Percentiles rank a stretch among this genome's conserved stretches.
phyloP scores from a whole-genome alignment of 169 alveolate species.

The Eimeria sp. region DNA sequence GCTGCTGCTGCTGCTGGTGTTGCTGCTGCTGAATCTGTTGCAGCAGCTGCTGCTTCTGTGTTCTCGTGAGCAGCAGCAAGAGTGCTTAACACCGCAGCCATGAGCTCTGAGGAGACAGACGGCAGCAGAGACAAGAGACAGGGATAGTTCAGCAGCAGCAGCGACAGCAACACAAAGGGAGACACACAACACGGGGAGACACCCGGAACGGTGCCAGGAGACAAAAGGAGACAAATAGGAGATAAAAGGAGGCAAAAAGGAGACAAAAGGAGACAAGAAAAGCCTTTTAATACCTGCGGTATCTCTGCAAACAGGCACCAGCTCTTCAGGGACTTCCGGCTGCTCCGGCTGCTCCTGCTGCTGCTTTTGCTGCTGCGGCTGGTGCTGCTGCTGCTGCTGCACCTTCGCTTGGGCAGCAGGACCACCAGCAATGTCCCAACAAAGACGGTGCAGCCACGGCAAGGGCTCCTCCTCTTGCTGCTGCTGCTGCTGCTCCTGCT shows the following conservation, averaged over 20 bases:
- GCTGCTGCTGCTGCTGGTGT: constrained; percentile 31
- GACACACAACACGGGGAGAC: neutral
- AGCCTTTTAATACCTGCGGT: neutral
- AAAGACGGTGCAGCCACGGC: constrained; percentile 32
- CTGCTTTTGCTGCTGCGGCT: neutral
- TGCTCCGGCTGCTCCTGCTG: constrained; percentile 16
- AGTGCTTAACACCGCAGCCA: constrained; percentile 43
- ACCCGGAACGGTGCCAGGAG: neutral
- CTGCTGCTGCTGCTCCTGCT: constrained; percentile 60
- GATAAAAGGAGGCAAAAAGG: neutral
- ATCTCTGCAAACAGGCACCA: constrained; percentile 1
- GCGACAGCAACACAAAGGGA: neutral
- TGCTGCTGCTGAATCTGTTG: constrained; percentile 25
- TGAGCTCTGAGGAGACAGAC: neutral
- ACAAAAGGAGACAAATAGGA: neutral
- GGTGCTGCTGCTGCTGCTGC: constrained; percentile 44
- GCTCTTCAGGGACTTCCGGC: constrained; percentile 18
- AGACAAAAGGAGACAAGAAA: neutral
- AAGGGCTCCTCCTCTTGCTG: constrained; percentile 17
- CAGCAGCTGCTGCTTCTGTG: constrained; percentile 63
- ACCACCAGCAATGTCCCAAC: constrained; percentile 37
- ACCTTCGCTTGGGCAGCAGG: constrained; percentile 39
- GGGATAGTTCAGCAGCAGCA: neutral
- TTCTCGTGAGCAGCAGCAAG: constrained; percentile 48
- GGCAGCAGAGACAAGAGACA: neutral